These are phyloP conservation scores for Kuraishia borneana DNA, from an alignment of 805 yeast genomes.

Conservation along the genomic window DNA sequence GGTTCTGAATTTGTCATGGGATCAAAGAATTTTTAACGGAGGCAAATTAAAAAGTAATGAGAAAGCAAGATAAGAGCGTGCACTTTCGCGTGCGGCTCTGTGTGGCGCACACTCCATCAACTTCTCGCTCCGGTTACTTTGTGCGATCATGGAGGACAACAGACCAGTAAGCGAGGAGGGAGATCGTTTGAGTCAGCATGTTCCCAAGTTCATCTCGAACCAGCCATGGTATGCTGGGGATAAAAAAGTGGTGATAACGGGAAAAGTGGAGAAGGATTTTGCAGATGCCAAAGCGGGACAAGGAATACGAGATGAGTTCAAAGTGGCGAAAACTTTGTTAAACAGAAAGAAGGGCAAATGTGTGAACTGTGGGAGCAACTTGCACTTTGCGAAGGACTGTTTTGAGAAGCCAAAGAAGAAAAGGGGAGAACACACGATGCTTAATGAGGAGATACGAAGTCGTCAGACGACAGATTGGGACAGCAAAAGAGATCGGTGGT, in stretches of 20 bases:
- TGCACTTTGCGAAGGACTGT: slow-evolving; percentile 43
- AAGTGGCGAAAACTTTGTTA: slow-evolving; percentile 1
- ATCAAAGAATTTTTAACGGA: no score
- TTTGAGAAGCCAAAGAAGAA: slow-evolving; percentile 40
- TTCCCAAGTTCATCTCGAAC: slow-evolving; percentile 26
- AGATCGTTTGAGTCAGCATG: slow-evolving; percentile 11
- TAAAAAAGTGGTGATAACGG: slow-evolving; percentile 22
- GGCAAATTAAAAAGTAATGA: no score
- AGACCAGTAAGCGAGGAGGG: background rate
- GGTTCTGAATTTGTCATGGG: background rate
- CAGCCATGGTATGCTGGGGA: slow-evolving; percentile 26
- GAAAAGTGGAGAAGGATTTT: slow-evolving; percentile 25
- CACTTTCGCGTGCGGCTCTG: no score
- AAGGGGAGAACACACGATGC: slow-evolving; percentile 6
- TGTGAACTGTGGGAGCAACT: slow-evolving; percentile 45
- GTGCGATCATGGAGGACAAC: no score
- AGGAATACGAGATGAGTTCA: slow-evolving; percentile 41
- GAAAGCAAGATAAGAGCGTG: no score
- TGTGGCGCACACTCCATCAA: no score
- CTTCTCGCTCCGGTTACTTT: no score
- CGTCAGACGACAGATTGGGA: slow-evolving; percentile 41
- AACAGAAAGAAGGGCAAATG: slow-evolving; percentile 21
- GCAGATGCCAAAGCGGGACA: slow-evolving; percentile 42
- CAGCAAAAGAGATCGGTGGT: slow-evolving; percentile 72
- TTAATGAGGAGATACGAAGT: slow-evolving; percentile 7